Conservation (phyloP, 768 basidiomycete genomes). For the Termitomyces sp. region DNA sequence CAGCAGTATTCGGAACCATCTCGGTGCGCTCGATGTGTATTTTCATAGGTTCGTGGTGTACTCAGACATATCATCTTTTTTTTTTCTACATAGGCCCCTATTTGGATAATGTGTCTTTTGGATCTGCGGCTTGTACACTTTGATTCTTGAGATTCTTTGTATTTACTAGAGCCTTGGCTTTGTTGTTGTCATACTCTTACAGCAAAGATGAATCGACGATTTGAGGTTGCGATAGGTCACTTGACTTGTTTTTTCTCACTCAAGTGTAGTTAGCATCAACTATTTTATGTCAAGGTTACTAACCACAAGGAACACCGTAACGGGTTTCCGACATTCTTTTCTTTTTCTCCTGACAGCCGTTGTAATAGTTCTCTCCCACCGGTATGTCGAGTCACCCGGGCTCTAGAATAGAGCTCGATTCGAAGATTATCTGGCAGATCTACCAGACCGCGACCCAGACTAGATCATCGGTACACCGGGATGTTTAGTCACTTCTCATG, state of each 20-base stretch:
- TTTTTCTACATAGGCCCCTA: slow-evolving; percentile 20
- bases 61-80: not conserved
- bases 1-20: slow-evolving; percentile 16
- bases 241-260: not conserved
- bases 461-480: not conserved
- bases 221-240: not conserved
- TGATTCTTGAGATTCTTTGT: not conserved
- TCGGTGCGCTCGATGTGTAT: not conserved
- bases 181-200: not conserved
- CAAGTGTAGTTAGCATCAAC: not conserved
- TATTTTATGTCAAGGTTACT: not conserved
- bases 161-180: not conserved
- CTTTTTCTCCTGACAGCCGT: not conserved
- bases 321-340: not conserved
- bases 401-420: not conserved
- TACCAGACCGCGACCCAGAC: not conserved
- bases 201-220: too few relatives aligned
- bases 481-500: not conserved
- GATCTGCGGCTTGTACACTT: slow-evolving; percentile 8
- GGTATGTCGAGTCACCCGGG: not conserved
- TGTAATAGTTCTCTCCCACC: too few relatives aligned
- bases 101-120: slow-evolving; percentile 23
- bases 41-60: not conserved
- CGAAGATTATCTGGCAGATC: not conserved
- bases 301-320: not conserved